These are phyloP conservation scores for Cytospora schulzeri DNA, from an alignment of 2,329 filamentous ascomycete genomes.

Conservation along the genomic window DNA sequence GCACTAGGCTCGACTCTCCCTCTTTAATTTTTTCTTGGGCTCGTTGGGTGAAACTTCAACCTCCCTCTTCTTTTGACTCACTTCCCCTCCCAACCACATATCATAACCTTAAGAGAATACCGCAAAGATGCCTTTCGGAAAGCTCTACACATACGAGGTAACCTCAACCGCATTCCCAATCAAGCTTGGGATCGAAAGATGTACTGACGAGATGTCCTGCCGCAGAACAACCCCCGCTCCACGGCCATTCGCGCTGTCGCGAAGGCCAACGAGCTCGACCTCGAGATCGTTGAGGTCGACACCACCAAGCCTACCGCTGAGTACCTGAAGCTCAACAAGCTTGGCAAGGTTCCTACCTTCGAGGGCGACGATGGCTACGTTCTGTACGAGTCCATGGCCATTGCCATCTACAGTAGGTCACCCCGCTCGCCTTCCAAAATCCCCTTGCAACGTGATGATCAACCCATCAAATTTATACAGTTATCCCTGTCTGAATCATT, in stretches of 20 bases:
- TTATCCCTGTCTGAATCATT: constrained; percentile 97
- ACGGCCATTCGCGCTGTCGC: constrained; percentile 88
- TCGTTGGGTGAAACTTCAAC: constrained; percentile 10
- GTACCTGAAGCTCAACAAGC: constrained; percentile 82
- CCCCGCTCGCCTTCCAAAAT: constrained; percentile 28
- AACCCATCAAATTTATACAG: constrained; percentile 70
- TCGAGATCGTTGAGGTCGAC: constrained; percentile 79
- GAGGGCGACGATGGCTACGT: constrained; percentile 88
- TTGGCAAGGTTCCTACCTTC: constrained; percentile 92
- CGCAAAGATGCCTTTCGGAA: constrained; percentile 91
- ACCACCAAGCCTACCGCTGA: constrained; percentile 68
- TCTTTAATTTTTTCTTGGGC: not conserved
- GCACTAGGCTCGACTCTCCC: not conserved
- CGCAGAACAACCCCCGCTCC: constrained; percentile 85
- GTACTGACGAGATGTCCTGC: constrained; percentile 8
- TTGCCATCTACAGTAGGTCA: constrained; percentile 94
- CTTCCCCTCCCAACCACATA: constrained; percentile 29
- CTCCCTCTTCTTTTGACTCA: constrained; percentile 25
- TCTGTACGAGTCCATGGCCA: constrained; percentile 88
- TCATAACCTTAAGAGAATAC: constrained; percentile 31
- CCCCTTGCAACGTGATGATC: constrained; percentile 65
- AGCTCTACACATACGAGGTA: constrained; percentile 89
- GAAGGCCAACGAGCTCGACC: constrained; percentile 94
- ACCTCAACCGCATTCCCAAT: constrained; percentile 1
- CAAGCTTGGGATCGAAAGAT: not conserved